Evolutionary conservation across 2,329 filamentous ascomycete species (phyloP).

Genomic region (Colletotrichum musicola): DNA sequence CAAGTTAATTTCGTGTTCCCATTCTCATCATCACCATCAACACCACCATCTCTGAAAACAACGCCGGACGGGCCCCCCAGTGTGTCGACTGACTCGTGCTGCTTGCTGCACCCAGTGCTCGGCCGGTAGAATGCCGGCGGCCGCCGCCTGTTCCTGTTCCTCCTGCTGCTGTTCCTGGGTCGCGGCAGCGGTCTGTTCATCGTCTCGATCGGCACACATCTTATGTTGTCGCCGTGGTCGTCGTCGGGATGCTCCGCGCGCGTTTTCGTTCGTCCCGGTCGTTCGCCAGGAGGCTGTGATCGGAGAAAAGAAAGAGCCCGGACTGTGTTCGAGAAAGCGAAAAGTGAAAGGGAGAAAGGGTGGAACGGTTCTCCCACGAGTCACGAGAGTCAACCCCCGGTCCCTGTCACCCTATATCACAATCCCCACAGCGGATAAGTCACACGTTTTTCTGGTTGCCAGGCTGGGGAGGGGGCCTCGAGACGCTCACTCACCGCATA

Average conservation of each 20-base stretch:
- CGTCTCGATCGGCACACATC: conserved; percentile 26
- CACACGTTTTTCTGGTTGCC: conserved; percentile 3
- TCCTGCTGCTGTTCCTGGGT: not conserved
- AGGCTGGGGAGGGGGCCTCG: too few species aligned
- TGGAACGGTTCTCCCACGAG: conserved; percentile 13
- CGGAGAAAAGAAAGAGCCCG: not conserved
- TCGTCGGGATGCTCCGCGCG: not conserved
- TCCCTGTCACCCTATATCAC: conserved; percentile 31
- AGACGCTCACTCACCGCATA: conserved; percentile 20
- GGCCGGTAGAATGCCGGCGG: conserved; percentile 30
- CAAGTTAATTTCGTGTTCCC: conserved; percentile 3
- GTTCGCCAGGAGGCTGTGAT: not conserved
- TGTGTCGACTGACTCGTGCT: conserved; percentile 30
- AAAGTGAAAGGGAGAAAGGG: not conserved
- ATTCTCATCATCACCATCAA: too few species aligned
- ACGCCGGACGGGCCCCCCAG: not conserved
- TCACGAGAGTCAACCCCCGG: conserved; percentile 20
- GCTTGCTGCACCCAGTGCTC: conserved; percentile 36
- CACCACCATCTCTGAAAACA: not conserved
- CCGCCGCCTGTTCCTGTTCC: not conserved
- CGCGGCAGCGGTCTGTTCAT: not conserved
- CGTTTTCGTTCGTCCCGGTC: not conserved
- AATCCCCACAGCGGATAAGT: conserved; percentile 28
- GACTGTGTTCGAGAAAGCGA: not conserved
- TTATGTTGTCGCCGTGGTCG: not conserved